phyloP scores from a whole-genome alignment of 176 grass and related monocot genomes.

The Cymbopogon citratus region DNA sequence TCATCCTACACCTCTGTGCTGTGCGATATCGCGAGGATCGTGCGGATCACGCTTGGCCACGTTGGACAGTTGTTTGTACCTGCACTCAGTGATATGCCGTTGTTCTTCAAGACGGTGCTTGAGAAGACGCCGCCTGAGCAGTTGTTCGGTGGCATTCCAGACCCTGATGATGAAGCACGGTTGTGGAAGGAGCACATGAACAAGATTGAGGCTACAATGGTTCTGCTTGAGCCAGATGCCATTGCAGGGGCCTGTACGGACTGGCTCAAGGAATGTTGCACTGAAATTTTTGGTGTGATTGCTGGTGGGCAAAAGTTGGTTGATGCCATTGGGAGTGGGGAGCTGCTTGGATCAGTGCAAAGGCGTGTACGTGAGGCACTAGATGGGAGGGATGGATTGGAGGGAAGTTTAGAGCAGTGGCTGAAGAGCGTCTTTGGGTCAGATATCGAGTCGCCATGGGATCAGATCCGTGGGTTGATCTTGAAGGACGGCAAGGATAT shows the following conservation, averaged over 20 bases:
- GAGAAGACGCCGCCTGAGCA: constrained; percentile 76
- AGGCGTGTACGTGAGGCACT: constrained; percentile 59
- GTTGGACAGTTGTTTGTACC: constrained; percentile 73
- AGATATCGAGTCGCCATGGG: constrained; percentile 90
- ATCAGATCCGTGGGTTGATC: constrained; percentile 77
- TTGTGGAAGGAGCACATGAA: constrained; percentile 87
- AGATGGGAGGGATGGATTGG: constrained; percentile 63
- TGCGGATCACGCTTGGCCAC: constrained; percentile 69
- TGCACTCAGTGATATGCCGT: constrained; percentile 74
- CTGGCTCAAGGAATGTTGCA: constrained; percentile 76
- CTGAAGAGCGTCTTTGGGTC: constrained; percentile 87
- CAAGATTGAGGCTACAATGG: constrained; percentile 77
- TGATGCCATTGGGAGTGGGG: constrained; percentile 63
- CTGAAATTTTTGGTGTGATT: constrained; percentile 65
- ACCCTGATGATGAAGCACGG: constrained; percentile 75
- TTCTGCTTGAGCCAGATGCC: constrained; percentile 57
- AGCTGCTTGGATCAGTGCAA: constrained; percentile 56
- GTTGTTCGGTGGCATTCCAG: constrained; percentile 81
- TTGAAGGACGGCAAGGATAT: constrained; percentile 85
- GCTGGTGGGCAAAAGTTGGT: constrained; percentile 47
- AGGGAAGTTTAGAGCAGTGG: constrained; percentile 87
- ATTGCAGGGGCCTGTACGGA: constrained; percentile 55
- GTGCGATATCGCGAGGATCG: constrained; percentile 65
- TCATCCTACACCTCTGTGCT: constrained; percentile 55
- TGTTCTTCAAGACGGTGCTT: constrained; percentile 88